These are phyloP conservation scores for Circinella minor DNA, from an alignment of 371 early-diverging fungal genomes.

Conservation along the genomic window DNA sequence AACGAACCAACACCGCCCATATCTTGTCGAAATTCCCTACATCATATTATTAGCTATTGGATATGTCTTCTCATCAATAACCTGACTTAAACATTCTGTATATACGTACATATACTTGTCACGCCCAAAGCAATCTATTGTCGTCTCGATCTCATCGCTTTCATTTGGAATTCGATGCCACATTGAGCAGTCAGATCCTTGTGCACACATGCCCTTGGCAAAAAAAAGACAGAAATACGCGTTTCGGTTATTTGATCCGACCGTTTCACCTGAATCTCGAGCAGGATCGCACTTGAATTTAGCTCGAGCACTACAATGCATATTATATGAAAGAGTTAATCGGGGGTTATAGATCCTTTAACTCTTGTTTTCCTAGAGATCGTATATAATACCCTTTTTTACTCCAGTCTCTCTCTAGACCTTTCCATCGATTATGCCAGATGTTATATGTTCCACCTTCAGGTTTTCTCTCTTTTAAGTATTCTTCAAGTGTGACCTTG, in stretches of 20 bases:
- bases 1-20: constrained; percentile 91
- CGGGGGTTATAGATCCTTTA: too few species aligned
- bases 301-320: constrained; percentile 54
- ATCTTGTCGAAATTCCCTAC: constrained; percentile 80
- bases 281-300: constrained; percentile 67
- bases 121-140: constrained; percentile 84
- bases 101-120: constrained; percentile 61
- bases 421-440: constrained; percentile 77
- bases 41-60: not conserved
- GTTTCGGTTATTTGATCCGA: constrained; percentile 63
- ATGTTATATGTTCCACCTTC: constrained; percentile 76
- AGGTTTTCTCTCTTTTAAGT: constrained; percentile 41
- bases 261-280: constrained; percentile 78
- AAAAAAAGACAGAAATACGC: constrained; percentile 84
- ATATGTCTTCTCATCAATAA: not conserved
- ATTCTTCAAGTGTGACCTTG: constrained; percentile 48
- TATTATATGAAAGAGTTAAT: not conserved
- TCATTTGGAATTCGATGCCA: constrained; percentile 78
- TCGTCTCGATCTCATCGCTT: constrained; percentile 68
- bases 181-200: constrained; percentile 71
- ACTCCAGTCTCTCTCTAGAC: constrained; percentile 51
- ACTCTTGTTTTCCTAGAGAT: not conserved
- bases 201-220: constrained; percentile 84
- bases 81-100: not conserved
- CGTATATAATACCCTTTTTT: constrained; percentile 39